Conservation (phyloP, 1,284 basidiomycete genomes). For the Ustilago sp. region DNA sequence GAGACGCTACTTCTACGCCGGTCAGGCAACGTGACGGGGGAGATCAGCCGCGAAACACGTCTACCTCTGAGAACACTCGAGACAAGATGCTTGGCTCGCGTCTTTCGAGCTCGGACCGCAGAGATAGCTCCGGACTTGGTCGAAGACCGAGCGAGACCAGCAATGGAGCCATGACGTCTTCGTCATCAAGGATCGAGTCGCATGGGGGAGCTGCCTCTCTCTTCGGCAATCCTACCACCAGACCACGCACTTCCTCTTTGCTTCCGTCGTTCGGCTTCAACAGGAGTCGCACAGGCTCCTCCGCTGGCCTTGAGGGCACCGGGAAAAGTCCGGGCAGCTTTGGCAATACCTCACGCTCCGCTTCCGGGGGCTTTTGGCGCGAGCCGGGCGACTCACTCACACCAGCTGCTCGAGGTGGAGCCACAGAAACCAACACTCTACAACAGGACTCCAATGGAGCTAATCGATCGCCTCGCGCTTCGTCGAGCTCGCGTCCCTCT, state of each 20-base stretch:
- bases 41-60: slow-evolving; percentile 11
- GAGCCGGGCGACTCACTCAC: slow-evolving; percentile 25
- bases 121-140: slow-evolving; percentile 18
- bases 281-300: slow-evolving; percentile 40
- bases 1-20: slow-evolving; percentile 11
- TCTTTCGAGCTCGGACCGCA: slow-evolving; percentile 10
- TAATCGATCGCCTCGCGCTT: slow-evolving; percentile 20
- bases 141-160: slow-evolving; percentile 37
- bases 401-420: slow-evolving; percentile 10
- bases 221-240: slow-evolving; percentile 45
- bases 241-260: slow-evolving; percentile 58
- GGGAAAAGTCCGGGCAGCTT: slow-evolving; percentile 42
- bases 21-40: slow-evolving; percentile 1
- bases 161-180: slow-evolving; percentile 29
- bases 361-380: slow-evolving; percentile 23
- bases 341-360: slow-evolving; percentile 21
- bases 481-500: slow-evolving; percentile 41
- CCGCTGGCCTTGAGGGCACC: slow-evolving; percentile 35
- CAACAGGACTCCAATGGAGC: slow-evolving; percentile 17
- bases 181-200: slow-evolving; percentile 52
- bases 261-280: slow-evolving; percentile 53
- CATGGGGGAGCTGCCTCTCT: slow-evolving; percentile 55
- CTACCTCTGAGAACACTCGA: slow-evolving; percentile 5
- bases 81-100: slow-evolving; percentile 1
- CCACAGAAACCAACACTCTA: slow-evolving; percentile 4